phyloP scores from a whole-genome alignment of 2,329 filamentous ascomycete species.

The Cordyceps militaris region DNA sequence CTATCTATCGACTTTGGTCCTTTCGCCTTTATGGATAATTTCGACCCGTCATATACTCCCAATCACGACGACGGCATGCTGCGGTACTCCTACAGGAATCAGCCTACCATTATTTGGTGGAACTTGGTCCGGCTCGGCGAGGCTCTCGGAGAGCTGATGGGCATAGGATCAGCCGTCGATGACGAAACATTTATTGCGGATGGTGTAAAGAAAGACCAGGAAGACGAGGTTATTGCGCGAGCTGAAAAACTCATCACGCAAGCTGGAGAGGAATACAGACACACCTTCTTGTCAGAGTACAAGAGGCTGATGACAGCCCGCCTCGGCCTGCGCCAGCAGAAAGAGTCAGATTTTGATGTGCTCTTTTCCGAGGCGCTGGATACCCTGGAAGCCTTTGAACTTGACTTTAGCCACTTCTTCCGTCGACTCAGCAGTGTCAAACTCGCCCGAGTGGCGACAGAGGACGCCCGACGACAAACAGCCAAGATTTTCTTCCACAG shows the following conservation, averaged over 20 bases:
- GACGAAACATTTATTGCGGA: conserved; percentile 61
- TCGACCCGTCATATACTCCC: conserved; percentile 88
- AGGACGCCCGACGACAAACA: conserved; percentile 52
- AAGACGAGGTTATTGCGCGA: conserved; percentile 63
- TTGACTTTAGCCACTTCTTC: conserved; percentile 96
- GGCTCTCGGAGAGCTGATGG: conserved; percentile 79
- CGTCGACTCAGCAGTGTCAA: conserved; percentile 63
- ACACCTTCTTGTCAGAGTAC: conserved; percentile 83
- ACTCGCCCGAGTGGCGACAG: conserved; percentile 55
- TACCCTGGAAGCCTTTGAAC: conserved; percentile 68
- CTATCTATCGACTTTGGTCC: conserved; percentile 92
- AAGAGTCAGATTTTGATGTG: conserved; percentile 68
- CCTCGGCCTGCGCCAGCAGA: conserved; percentile 64
- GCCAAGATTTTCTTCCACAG: conserved; percentile 74
- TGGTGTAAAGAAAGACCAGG: conserved; percentile 56
- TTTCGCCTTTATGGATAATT: conserved; percentile 96
- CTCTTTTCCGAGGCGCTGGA: conserved; percentile 81
- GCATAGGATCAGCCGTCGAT: conserved; percentile 67
- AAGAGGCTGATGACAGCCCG: conserved; percentile 74
- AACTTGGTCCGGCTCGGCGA: conserved; percentile 90
- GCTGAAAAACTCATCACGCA: conserved; percentile 79
- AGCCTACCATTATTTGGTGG: conserved; percentile 98
- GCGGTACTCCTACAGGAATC: conserved; percentile 87
- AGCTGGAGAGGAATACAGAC: conserved; percentile 79
- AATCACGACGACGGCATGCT: conserved; percentile 91